phyloP scores from a whole-genome alignment of 2,329 filamentous ascomycete genomes.

The Aureobasidium sp. region DNA sequence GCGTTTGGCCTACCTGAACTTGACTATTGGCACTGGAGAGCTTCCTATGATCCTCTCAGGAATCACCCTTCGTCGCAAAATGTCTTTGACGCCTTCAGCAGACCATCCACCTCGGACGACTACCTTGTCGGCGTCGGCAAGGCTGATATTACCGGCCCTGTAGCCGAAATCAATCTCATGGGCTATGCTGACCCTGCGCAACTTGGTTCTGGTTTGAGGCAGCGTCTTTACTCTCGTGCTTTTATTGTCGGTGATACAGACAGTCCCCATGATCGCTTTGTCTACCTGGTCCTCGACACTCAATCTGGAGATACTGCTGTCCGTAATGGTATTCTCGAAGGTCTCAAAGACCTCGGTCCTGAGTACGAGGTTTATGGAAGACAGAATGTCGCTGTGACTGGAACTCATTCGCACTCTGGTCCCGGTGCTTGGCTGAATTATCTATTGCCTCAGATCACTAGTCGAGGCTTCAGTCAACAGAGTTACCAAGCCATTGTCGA shows the following conservation, averaged over 20 bases:
- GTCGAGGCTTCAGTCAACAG: conserved; percentile 75
- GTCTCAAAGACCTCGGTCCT: conserved; percentile 58
- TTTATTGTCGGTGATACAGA: conserved; percentile 73
- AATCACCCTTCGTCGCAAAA: background rate
- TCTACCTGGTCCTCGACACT: conserved; percentile 83
- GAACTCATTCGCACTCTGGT: conserved; percentile 87
- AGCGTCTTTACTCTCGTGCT: conserved; percentile 79
- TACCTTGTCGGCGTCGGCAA: conserved; percentile 64
- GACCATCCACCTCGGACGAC: conserved; percentile 31
- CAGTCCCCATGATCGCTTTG: conserved; percentile 62
- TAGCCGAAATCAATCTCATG: conserved; percentile 85
- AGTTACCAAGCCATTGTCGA: conserved; percentile 86
- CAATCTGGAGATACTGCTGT: conserved; percentile 85
- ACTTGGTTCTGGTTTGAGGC: conserved; percentile 73
- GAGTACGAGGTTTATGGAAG: conserved; percentile 69
- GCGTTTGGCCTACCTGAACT: conserved; percentile 30
- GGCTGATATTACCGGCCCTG: conserved; percentile 69
- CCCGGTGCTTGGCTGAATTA: conserved; percentile 95
- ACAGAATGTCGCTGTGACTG: conserved; percentile 80
- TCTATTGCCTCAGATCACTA: conserved; percentile 83
- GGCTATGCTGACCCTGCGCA: conserved; percentile 86
- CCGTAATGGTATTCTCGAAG: conserved; percentile 76
- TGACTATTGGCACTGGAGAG: conserved; percentile 31
- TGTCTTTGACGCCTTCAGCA: background rate
- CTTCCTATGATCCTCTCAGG: conserved; percentile 13